Conservation (phyloP, 2,329 filamentous ascomycete genomes). For the Sarocladiaceae sp. region DNA sequence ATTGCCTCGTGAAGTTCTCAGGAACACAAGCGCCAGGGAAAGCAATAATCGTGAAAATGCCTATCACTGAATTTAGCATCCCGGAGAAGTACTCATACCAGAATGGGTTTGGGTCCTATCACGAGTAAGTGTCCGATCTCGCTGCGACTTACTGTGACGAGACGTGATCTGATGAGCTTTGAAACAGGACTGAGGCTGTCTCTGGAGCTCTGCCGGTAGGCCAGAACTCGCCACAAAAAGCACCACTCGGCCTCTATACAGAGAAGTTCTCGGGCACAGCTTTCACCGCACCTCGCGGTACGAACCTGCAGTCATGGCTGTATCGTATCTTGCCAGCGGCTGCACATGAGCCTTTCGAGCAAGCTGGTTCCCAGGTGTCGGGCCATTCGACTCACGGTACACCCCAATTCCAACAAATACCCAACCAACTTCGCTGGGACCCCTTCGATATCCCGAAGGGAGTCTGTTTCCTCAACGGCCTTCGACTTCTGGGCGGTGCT, state of each 20-base stretch:
- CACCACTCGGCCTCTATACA: constrained; percentile 71
- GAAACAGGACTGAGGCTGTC: constrained; percentile 71
- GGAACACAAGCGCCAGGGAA: no score
- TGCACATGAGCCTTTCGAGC: constrained; percentile 51
- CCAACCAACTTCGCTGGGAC: constrained; percentile 81
- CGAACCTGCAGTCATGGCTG: constrained; percentile 69
- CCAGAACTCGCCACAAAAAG: constrained; percentile 78
- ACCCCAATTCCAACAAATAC: constrained; percentile 33
- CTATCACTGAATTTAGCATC: constrained; percentile 42
- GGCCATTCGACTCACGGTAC: constrained; percentile 13
- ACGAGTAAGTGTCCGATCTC: constrained; percentile 55
- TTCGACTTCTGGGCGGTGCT: constrained; percentile 63
- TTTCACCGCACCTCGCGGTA: constrained; percentile 64
- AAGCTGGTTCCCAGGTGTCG: constrained; percentile 21
- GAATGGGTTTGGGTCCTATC: constrained; percentile 71
- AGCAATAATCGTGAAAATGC: constrained; percentile 31
- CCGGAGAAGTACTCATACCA: constrained; percentile 66
- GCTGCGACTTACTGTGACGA: no score
- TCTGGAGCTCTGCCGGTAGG: constrained; percentile 70
- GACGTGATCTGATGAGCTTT: background rate
- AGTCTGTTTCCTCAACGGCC: constrained; percentile 32
- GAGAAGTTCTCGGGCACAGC: constrained; percentile 73
- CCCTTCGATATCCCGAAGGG: constrained; percentile 28
- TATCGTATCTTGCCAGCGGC: constrained; percentile 65
- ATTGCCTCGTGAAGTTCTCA: no score